Conservation (phyloP, 2,329 filamentous ascomycete species). For the Colletotrichum trifolii region DNA sequence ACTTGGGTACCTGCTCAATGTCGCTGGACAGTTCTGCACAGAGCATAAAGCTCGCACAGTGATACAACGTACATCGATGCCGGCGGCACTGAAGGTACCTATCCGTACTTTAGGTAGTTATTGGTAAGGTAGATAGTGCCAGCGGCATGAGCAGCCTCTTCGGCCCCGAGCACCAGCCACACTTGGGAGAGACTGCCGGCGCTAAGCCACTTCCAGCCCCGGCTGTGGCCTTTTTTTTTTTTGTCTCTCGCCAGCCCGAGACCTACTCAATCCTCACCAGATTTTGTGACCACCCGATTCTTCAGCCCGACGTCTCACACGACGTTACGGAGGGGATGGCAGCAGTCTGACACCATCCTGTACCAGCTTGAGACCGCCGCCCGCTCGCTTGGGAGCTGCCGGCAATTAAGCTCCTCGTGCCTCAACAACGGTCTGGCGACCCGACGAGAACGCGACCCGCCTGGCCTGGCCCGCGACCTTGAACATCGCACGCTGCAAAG, state of each 20-base stretch:
- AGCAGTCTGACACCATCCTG: constrained; percentile 34
- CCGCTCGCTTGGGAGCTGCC: constrained; percentile 24
- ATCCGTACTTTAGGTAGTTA: too few relatives aligned
- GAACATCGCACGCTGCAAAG: too few relatives aligned
- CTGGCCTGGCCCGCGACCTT: too few relatives aligned
- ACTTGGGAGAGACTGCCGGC: constrained; percentile 25
- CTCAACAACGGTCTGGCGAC: constrained; percentile 19
- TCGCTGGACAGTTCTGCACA: too few relatives aligned
- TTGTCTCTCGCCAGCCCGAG: constrained; percentile 35
- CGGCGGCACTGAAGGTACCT: background rate
- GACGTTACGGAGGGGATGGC: constrained; percentile 37
- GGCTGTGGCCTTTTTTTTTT: constrained; percentile 28
- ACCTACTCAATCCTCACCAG: constrained; percentile 35
- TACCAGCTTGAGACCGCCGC: constrained; percentile 31
- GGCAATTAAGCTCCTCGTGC: constrained; percentile 31
- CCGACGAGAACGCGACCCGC: background rate
- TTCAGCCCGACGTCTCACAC: constrained; percentile 37
- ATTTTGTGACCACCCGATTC: constrained; percentile 35
- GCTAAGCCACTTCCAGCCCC: constrained; percentile 36
- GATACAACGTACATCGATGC: too few relatives aligned
- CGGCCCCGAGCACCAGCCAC: constrained; percentile 25
- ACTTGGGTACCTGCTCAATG: too few relatives aligned
- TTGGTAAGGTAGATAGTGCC: constrained; percentile 2
- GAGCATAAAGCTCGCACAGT: too few relatives aligned
- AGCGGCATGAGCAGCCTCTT: constrained; percentile 6